Percentiles rank a stretch among this genome's conserved stretches.
Evolutionary conservation across 164 flowering plant genomes (phyloP).

Genomic region (Annona squamosa): DNA sequence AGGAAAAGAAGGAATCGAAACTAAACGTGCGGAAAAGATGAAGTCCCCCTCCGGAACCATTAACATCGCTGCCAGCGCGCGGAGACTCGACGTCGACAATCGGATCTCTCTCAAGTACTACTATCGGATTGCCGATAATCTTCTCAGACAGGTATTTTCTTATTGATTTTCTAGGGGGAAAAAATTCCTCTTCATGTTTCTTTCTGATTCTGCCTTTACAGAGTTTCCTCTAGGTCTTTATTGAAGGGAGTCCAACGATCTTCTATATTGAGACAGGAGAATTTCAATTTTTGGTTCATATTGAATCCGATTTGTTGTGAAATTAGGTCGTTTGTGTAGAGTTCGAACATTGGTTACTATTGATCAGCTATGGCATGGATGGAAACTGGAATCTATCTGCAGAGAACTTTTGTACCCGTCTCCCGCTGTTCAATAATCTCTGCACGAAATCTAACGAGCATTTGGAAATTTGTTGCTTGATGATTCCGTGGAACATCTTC

Average conservation of each 20-base stretch:
- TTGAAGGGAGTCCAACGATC: background rate
- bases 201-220: background rate
- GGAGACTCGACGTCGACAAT: conserved; percentile 62
- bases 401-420: background rate
- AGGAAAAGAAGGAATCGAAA: too few species aligned
- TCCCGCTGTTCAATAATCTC: background rate
- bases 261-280: background rate
- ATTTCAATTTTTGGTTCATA: background rate
- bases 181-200: background rate
- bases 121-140: conserved; percentile 80
- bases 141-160: conserved; percentile 69
- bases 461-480: background rate
- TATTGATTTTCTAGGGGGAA: background rate
- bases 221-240: background rate
- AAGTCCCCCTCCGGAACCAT: conserved; percentile 48
- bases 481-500: background rate
- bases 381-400: background rate
- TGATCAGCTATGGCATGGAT: background rate
- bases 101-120: conserved; percentile 69
- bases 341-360: background rate
- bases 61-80: conserved; percentile 57
- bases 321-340: background rate
- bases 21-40: conserved; percentile 17
- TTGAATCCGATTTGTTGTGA: background rate
- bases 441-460: background rate